Evolutionary conservation across 75 land plant genomes (phyloP).

Genomic region (Picea glauca): DNA sequence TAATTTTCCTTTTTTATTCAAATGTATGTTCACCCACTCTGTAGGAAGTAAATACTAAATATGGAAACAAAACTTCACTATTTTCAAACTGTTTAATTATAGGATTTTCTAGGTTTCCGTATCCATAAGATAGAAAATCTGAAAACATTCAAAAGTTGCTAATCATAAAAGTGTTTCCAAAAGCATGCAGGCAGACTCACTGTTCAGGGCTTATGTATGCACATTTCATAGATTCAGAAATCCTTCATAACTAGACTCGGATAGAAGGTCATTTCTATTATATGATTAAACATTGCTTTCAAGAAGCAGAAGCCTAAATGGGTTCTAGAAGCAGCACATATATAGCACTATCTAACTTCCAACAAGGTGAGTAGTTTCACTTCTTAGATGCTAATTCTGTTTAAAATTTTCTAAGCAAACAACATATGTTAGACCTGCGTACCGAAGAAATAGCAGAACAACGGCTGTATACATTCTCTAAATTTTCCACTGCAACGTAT

Average conservation of each 20-base stretch:
- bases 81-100: not conserved
- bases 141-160: not conserved
- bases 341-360: not conserved
- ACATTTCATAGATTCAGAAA: no score
- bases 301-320: no score
- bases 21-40: not conserved
- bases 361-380: not conserved
- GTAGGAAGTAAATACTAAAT: not conserved
- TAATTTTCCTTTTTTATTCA: not conserved
- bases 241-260: not conserved
- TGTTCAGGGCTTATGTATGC: no score
- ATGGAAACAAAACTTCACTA: not conserved
- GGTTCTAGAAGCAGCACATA: no score
- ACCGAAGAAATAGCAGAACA: conserved; percentile 72
- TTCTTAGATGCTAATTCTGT: not conserved
- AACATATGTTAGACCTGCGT: conserved; percentile 11
- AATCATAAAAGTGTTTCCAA: not conserved
- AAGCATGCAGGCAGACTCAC: not conserved
- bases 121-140: not conserved
- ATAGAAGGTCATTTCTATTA: not conserved
- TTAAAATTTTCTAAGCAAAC: not conserved
- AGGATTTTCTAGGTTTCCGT: not conserved
- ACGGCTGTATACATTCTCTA: conserved; percentile 62
- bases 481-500: conserved; percentile 88
- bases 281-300: not conserved